Evolutionary conservation across 345 rosid genomes (phyloP).

Genomic region (Citrus australasica): DNA sequence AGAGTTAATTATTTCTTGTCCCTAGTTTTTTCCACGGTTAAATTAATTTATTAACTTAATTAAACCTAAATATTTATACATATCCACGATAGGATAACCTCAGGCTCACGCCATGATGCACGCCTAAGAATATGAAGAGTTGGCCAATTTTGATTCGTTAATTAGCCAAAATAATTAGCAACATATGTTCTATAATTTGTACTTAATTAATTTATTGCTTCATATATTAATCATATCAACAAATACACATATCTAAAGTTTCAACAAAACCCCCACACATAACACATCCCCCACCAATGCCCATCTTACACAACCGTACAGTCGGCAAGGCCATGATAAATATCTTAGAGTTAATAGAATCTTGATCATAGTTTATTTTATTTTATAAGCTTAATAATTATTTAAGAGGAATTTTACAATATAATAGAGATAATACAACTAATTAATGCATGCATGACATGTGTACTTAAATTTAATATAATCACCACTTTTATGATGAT

Average conservation of each 20-base stretch:
- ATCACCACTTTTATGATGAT: too few relatives aligned
- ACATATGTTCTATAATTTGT: background rate
- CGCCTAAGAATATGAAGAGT: conserved; percentile 12
- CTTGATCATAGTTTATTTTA: background rate
- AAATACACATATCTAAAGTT: background rate
- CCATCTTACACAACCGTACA: background rate
- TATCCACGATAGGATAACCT: conserved; percentile 42
- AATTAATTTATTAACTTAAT: background rate
- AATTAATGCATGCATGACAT: too few relatives aligned
- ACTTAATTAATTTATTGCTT: background rate
- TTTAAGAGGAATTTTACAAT: background rate
- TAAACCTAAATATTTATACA: background rate
- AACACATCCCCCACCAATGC: conserved; percentile 3
- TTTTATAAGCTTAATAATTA: too few relatives aligned
- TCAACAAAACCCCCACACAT: too few relatives aligned
- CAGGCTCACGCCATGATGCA: conserved; percentile 45
- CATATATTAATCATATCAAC: background rate
- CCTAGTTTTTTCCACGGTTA: conserved; percentile 12
- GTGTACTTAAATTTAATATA: too few relatives aligned
- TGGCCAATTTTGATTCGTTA: conserved; percentile 17
- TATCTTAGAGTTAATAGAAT: conserved; percentile 9
- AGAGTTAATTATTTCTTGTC: conserved; percentile 14
- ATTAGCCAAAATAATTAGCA: background rate
- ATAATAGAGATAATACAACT: too few relatives aligned
- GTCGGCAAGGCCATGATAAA: conserved; percentile 11